These are phyloP conservation scores for Pisolithus sp. DNA, from an alignment of 768 basidiomycete genomes.

Conservation along the genomic window DNA sequence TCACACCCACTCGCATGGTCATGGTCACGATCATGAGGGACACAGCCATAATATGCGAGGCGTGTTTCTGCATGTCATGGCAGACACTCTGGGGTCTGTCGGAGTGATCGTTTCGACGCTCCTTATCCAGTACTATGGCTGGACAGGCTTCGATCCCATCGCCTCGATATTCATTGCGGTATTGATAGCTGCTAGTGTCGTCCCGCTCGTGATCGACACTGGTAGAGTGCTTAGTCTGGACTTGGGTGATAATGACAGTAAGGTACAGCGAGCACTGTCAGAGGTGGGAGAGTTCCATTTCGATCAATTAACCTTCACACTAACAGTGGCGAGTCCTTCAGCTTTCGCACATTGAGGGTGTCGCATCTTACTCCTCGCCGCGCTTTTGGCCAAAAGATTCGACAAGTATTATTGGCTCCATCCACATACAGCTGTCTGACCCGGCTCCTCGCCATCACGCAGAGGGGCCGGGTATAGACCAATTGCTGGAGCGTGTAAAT, in stretches of 20 bases:
- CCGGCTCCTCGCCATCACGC: slow-evolving; percentile 54
- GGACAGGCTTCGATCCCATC: slow-evolving; percentile 98
- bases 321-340: slow-evolving; percentile 23
- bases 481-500: slow-evolving; percentile 73
- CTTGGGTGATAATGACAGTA: slow-evolving; percentile 54
- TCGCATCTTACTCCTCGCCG: slow-evolving; percentile 73
- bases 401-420: slow-evolving; percentile 77
- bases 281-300: slow-evolving; percentile 42
- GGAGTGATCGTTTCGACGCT: slow-evolving; percentile 97
- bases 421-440: slow-evolving; percentile 80
- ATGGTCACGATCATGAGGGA: slow-evolving; percentile 60
- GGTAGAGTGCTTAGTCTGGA: slow-evolving; percentile 86
- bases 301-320: background rate
- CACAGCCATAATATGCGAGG: slow-evolving; percentile 99
- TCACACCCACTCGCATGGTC: slow-evolving; percentile 47
- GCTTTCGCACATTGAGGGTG: slow-evolving; percentile 71
- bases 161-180: slow-evolving; percentile 95
- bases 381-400: slow-evolving; percentile 97
- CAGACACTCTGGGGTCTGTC: slow-evolving; percentile 93
- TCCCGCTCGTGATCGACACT: slow-evolving; percentile 91
- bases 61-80: slow-evolving; percentile 96
- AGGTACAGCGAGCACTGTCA: slow-evolving; percentile 51
- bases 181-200: slow-evolving; percentile 90
- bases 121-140: slow-evolving; percentile 92
- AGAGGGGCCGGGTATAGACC: slow-evolving; percentile 44